Evolutionary conservation across 768 basidiomycete genomes (phyloP), one percentile per base, ranked within the genome.

Genomic region (Tulasnella sp.): DNA sequence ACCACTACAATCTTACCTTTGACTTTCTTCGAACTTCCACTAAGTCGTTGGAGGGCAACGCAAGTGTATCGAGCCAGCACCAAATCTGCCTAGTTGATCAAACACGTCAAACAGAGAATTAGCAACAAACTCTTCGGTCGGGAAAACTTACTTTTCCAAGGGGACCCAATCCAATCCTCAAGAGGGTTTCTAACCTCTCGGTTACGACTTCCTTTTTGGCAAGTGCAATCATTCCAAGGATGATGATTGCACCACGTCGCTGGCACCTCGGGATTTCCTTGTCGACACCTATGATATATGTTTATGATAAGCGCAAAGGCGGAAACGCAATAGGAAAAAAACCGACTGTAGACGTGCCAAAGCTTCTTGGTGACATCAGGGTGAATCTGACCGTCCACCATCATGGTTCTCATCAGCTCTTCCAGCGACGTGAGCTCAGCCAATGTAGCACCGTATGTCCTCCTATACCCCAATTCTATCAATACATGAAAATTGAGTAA

Each of bases 391-490:
- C 75, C 77, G 42, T 92, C 86, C 6, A 83, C 80, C 85, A 93
- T 92, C 83, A 99, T 85, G 27, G 84, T 87, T 37, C 87, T 76
- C 80, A 99, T 81, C 73, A 98, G 83, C 66, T 96, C 91, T 62
- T 99, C 95, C 46, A 98, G 67, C 58, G 89, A 92, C 1, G 92
- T 99, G 35, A 99, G 68, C 63, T 98, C 92, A 1, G 95, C 95
- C 24, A 99, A 71, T 0, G 90, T 92, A 1, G 93, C 86, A 13
- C 83, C 78, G 61, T 89, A 92, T 0, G 95, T 98, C 35, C 83
- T 71, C 63, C 93, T 98, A 54, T 34, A 42, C 37, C 29, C 39
- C 12, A 6, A n/a, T n/a, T n/a, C n/a, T 25, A 1, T 35, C 33
- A 44, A 45, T 19, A 27, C 53, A 35, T 47, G 28, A 55, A 37